A percentile compares a stretch with the other conserved stretches of the same genome.
Conservation (phyloP, 2,329 filamentous ascomycete genomes). For the Rhinocladiella similis region DNA sequence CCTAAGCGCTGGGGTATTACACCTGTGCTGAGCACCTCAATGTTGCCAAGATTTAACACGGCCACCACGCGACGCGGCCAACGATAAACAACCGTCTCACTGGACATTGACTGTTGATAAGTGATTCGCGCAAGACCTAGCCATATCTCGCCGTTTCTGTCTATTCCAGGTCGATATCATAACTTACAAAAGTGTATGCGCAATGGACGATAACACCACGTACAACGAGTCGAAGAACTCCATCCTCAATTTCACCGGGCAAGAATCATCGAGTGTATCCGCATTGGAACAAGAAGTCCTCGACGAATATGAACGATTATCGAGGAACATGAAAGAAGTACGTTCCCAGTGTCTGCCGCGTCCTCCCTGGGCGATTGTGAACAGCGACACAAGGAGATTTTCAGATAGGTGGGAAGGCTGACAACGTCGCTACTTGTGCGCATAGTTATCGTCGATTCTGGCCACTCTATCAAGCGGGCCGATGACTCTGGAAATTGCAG, state of each 20-base stretch:
- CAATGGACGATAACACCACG: constrained; percentile 22
- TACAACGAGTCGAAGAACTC: constrained; percentile 16
- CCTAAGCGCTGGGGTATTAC: no score
- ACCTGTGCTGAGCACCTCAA: no score
- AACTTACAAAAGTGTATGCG: not conserved
- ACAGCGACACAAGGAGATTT: not conserved
- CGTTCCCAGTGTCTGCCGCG: constrained; percentile 19
- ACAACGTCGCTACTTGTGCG: not conserved
- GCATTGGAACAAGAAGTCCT: constrained; percentile 91
- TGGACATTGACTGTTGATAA: no score
- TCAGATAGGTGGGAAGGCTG: not conserved
- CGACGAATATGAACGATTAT: constrained; percentile 85
- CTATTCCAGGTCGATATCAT: no score
- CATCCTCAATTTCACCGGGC: constrained; percentile 17
- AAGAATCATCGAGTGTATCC: constrained; percentile 15
- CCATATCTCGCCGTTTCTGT: no score
- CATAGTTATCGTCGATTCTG: constrained; percentile 60
- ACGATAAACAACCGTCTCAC: no score
- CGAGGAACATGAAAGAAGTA: constrained; percentile 90
- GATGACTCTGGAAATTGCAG: constrained; percentile 73
- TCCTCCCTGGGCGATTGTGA: not conserved
- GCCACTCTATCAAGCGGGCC: constrained; percentile 68
- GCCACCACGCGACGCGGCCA: no score
- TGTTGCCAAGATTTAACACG: no score
- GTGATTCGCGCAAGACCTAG: no score